phyloP scores from a whole-genome alignment of 768 basidiomycete genomes.

The Suillus bovinus region DNA sequence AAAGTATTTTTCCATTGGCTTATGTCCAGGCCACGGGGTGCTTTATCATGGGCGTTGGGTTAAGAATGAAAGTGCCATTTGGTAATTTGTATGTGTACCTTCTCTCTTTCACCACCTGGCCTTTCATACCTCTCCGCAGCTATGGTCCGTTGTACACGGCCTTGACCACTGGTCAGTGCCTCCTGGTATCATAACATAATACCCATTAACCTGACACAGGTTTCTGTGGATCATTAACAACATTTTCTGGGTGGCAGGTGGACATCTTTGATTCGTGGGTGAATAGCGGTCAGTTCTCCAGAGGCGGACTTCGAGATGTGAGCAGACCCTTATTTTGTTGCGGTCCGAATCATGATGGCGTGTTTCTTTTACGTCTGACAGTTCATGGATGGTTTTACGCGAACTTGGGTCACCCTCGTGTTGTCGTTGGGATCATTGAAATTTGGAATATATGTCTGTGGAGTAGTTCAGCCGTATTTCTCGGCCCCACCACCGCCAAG shows the following conservation, averaged over 20 bases:
- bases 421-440: conserved; percentile 75
- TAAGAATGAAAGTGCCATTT: conserved; percentile 72
- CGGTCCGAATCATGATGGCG: neutral
- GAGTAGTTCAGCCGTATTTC: conserved; percentile 40
- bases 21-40: conserved; percentile 90
- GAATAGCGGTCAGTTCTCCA: conserved; percentile 55
- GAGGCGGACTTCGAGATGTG: conserved; percentile 73
- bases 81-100: conserved; percentile 78
- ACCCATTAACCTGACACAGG: conserved; percentile 42
- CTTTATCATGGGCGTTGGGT: conserved; percentile 83
- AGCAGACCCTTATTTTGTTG: conserved; percentile 24
- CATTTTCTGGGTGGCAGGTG: conserved; percentile 94
- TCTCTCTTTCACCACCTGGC: conserved; percentile 9
- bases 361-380: conserved; percentile 32
- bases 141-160: conserved; percentile 89
- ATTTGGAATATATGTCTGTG: conserved; percentile 69
- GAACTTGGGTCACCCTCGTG: conserved; percentile 76
- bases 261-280: conserved; percentile 87
- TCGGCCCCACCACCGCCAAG: conserved; percentile 44
- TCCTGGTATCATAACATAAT: neutral
- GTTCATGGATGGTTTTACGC: conserved; percentile 86
- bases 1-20: conserved; percentile 76
- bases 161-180: conserved; percentile 71
- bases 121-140: conserved; percentile 41
- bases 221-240: conserved; percentile 95